These are phyloP conservation scores for Nitzschia sp. DNA, from an alignment of 108 stramenopile genomes.

Conservation along the genomic window DNA sequence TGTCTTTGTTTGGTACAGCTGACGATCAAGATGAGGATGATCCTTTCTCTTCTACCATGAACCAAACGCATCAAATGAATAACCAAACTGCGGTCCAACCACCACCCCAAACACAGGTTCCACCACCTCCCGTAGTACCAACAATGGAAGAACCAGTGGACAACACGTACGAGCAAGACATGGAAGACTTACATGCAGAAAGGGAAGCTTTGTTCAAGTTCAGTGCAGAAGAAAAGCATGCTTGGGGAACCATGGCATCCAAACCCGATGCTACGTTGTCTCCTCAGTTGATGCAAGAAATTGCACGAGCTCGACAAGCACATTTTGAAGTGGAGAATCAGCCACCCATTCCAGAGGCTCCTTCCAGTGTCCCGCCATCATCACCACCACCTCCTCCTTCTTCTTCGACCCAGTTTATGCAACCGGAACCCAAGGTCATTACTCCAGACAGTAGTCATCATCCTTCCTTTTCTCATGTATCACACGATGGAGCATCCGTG, in stretches of 20 bases:
- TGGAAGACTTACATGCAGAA: slow-evolving; percentile 56
- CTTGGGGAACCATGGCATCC: slow-evolving; percentile 47
- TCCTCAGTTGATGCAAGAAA: slow-evolving; percentile 24
- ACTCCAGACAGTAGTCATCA: slow-evolving; percentile 15
- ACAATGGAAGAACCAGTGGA: not conserved
- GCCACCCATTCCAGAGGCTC: not conserved
- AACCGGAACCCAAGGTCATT: not conserved
- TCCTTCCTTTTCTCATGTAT: slow-evolving; percentile 63
- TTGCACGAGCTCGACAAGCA: slow-evolving; percentile 20
- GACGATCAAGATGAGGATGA: not conserved
- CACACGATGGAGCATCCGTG: slow-evolving; percentile 39
- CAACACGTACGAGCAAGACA: slow-evolving; percentile 12
- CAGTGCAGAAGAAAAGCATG: slow-evolving; percentile 56
- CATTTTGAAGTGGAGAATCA: not conserved
- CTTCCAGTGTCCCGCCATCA: not conserved
- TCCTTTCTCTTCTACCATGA: not conserved
- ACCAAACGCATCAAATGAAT: not conserved
- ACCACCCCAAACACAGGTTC: not conserved
- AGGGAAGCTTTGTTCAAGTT: slow-evolving; percentile 70
- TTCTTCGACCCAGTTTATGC: not conserved
- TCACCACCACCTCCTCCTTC: not conserved
- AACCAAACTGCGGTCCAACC: not conserved
- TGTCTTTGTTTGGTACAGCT: slow-evolving; percentile 12
- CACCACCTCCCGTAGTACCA: not conserved
- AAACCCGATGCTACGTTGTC: slow-evolving; percentile 5